Evolutionary conservation across 2,329 filamentous ascomycete genomes (phyloP), one percentile per base, ranked within the genome.

Genomic region (Hypoxylon sp.): DNA sequence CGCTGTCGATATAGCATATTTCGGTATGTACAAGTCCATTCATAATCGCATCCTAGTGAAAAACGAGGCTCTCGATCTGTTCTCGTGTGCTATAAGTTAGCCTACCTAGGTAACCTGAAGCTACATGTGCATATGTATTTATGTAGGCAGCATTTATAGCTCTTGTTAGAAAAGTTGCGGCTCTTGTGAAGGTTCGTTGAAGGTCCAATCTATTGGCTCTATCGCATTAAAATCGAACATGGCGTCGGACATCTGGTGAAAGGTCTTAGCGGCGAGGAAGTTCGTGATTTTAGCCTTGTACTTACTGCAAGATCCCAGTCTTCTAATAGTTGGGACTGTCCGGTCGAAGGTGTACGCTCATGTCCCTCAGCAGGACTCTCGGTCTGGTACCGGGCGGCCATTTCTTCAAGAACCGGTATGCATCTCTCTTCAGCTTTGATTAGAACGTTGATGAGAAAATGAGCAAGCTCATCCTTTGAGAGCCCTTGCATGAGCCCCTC

Each of bases 221-320:
- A 34, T 34, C 21, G 70, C 67, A 1, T 65, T 73, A 0, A 73
- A 60, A 63, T 77, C 75, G 41, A 79, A 73, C 11, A 75, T 61
- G 2, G 63, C 56, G 66, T 77, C 75, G 9, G 77, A 70, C 68
- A 76, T 77, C 78, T 80, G 58, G 38, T 5, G 21, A 41, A 23
- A 7, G 6, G 5, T 10, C 23, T 70, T 41, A 68, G 55, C 36
- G 10, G 52, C 14, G 13, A 43, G 23, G 4, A 51, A 36, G 9
- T 32, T 34, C 36, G 32, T 53, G 14, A 3, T 13, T 11, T 45
- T 19, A 19, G 34, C 10, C 38, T 9, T 52, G n/a, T 25, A 73
- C 79, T 78, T 74, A 83, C 80, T 66, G 79, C 75, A 56, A 80
- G 80, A n/a, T 80, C 78, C 80, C 80, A 83, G 30, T 79, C 77